Evolutionary conservation across 768 basidiomycete genomes (phyloP).

Genomic region (Leccinum subgranulosum): DNA sequence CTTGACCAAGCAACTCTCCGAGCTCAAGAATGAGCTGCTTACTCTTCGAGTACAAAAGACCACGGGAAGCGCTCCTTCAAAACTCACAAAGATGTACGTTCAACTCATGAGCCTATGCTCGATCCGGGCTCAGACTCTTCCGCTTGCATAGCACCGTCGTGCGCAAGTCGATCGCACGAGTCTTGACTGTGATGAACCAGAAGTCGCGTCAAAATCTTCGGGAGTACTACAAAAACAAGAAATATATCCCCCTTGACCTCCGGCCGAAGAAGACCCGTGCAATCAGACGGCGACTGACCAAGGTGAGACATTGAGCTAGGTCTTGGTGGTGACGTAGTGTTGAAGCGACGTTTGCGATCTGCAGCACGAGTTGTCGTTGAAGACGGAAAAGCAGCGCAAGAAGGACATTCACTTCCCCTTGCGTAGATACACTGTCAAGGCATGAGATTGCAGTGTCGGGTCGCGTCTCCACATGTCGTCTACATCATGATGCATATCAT

Average conservation of each 20-base stretch:
- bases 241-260: slow-evolving; percentile 95
- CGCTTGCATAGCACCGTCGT: slow-evolving; percentile 75
- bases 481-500: slow-evolving; percentile 20
- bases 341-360: slow-evolving; percentile 8
- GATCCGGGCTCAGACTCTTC: not conserved
- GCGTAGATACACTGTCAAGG: slow-evolving; percentile 96
- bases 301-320: slow-evolving; percentile 47
- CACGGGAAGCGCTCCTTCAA: slow-evolving; percentile 90
- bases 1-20: slow-evolving; percentile 88
- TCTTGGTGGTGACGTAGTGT: not conserved
- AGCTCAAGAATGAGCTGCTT: slow-evolving; percentile 95
- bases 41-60: slow-evolving; percentile 97
- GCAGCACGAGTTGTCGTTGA: slow-evolving; percentile 78
- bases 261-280: slow-evolving; percentile 98
- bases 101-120: not conserved
- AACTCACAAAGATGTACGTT: slow-evolving; percentile 95
- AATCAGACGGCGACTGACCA: slow-evolving; percentile 91
- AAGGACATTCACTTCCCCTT: slow-evolving; percentile 91
- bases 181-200: slow-evolving; percentile 97
- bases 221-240: slow-evolving; percentile 97
- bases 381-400: slow-evolving; percentile 93
- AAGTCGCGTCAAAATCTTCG: slow-evolving; percentile 96
- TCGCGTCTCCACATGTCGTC: slow-evolving; percentile 25
- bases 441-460: slow-evolving; percentile 43
- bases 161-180: slow-evolving; percentile 98